Evolutionary conservation across 305 asterid genomes (phyloP).

Genomic region (Fraxinus albicans): DNA sequence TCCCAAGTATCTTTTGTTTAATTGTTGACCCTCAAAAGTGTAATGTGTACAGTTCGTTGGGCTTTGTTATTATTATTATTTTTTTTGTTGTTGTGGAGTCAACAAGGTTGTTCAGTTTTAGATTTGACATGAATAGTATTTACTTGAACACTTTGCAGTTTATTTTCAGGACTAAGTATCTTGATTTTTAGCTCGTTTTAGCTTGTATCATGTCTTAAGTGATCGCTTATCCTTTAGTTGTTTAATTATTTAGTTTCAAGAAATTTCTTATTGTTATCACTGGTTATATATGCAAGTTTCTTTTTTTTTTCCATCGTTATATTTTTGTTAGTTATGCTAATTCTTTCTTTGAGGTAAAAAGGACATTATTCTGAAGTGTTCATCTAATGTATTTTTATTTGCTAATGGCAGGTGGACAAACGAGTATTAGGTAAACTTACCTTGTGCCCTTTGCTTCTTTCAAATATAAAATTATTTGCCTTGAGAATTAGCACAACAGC

Average conservation of each 20-base stretch:
- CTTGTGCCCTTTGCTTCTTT: slow-evolving; percentile 20
- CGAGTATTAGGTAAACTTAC: slow-evolving; percentile 80
- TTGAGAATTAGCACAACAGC: slow-evolving; percentile 1
- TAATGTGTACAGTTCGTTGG: background rate
- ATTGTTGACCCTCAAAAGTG: background rate
- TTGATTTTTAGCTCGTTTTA: background rate
- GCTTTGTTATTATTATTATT: background rate
- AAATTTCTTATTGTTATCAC: background rate
- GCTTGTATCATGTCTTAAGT: background rate
- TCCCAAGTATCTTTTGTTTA: background rate
- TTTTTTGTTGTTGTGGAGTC: background rate
- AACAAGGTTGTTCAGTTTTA: slow-evolving; percentile 1
- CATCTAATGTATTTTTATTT: slow-evolving; percentile 20
- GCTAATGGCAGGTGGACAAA: slow-evolving; percentile 85
- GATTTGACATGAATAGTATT: background rate
- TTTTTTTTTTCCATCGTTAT: background rate
- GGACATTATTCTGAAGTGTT: slow-evolving; percentile 1
- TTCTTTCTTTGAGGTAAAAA: background rate
- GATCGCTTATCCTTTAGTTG: background rate
- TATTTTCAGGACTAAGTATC: background rate
- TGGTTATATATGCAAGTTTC: background rate
- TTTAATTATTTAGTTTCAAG: background rate
- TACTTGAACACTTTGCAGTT: background rate
- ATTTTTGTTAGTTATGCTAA: background rate
- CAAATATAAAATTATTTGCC: slow-evolving; percentile 4